Percentiles rank a stretch among this genome's conserved stretches.
Conservation (phyloP, 2,329 filamentous ascomycete species). For the Colletotrichum aenigma region DNA sequence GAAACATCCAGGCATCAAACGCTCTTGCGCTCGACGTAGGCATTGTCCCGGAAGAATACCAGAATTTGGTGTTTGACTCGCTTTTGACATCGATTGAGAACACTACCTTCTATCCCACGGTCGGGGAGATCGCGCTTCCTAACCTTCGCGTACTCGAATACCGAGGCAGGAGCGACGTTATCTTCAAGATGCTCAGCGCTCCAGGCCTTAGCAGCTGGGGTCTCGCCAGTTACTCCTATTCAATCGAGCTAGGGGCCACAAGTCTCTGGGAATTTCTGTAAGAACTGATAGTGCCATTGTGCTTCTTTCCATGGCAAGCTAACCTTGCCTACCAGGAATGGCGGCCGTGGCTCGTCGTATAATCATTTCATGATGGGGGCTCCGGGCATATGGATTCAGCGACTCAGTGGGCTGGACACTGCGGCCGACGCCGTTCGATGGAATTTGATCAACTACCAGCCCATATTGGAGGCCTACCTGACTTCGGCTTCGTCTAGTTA, state of each 20-base stretch:
- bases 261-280: neutral
- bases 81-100: neutral
- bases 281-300: neutral
- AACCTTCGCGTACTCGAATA: neutral
- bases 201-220: neutral
- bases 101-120: neutral
- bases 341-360: neutral
- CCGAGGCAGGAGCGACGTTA: neutral
- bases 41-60: neutral
- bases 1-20: conserved; percentile 7
- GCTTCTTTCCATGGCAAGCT: neutral
- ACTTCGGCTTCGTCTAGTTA: conserved; percentile 1
- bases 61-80: neutral
- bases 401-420: neutral
- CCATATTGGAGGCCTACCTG: conserved; percentile 6
- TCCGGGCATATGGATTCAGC: conserved; percentile 8
- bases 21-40: conserved; percentile 3
- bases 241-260: conserved; percentile 7
- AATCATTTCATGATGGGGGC: conserved; percentile 21
- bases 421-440: neutral
- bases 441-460: neutral
- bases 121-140: conserved; percentile 16
- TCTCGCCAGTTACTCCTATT: neutral
- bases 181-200: conserved; percentile 5
- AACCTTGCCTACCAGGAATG: neutral